Base-by-base conservation (phyloP, 768 basidiomycete species). In the Lactarius psammicola region DNA sequence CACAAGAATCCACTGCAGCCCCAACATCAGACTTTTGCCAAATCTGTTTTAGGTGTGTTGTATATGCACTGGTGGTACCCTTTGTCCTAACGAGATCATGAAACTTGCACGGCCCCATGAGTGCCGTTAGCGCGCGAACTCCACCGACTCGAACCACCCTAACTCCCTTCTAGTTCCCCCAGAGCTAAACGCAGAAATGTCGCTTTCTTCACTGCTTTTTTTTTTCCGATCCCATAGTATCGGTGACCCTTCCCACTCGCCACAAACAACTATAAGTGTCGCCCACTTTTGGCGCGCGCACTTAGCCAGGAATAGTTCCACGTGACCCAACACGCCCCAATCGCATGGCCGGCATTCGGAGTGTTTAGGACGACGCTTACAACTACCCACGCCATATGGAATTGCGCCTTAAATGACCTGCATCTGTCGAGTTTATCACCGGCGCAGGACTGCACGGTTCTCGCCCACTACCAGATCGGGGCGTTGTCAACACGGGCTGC, bases 281-380 rank as follows among this genome's bases (percentile, higher is more conserved):
- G 33, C 26, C 23, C 23, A 10, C 23, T 10, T 18, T 30, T 60
- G 17, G 56, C 56, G 38, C 40, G 38, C 62, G 34, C 28, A 17
- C 17, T 40, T 38, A 34, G 9, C 56, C 46, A 23, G 1, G 17
- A 18, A 55, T 13, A 1, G 1, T 30, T 17, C 40, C 66, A 67
- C 66, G 66, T 67, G 66, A 67, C 28, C n/a, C 33, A 63, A 67
- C 66, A 67, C 66, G 66, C 66, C 62, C 44, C 7, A 13, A 23
- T 57, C 66, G 62, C 66, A 57, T 67, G 66, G 56, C 65, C 60
- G 60, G 49, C 5, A 18, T 30, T 42, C 65, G 65, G 65, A 62
- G 65, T 62, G 65, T 33, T 53, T 40, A 3, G 36, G 56, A 56
- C 59, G 56, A 66, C 56, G 31, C 56, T 31, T 63, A 58, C 51